These are phyloP conservation scores for Hysterium pulicare DNA, from an alignment of 2,329 filamentous ascomycete genomes.

Conservation along the genomic window DNA sequence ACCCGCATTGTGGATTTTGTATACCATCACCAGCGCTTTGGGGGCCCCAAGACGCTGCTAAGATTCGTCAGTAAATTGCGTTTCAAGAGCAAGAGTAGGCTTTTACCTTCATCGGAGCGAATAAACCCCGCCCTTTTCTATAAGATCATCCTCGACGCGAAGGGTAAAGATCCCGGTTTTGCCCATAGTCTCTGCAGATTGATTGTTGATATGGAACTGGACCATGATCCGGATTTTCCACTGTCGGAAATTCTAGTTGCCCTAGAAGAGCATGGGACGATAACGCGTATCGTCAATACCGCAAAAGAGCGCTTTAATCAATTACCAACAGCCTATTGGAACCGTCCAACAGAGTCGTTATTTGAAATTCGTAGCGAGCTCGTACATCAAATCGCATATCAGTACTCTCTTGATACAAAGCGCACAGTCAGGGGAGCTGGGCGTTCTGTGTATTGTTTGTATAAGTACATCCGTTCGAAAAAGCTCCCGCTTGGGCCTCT, in stretches of 20 bases:
- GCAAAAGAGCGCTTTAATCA: constrained; percentile 16
- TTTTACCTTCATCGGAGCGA: neutral
- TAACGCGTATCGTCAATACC: constrained; percentile 22
- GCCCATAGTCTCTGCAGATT: neutral
- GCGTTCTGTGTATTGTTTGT: constrained; percentile 27
- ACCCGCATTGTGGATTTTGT: neutral
- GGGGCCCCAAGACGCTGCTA: neutral
- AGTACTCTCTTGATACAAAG: constrained; percentile 26
- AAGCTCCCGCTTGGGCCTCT: constrained; percentile 23
- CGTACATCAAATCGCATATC: constrained; percentile 31
- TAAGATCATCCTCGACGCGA: neutral
- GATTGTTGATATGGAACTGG: neutral
- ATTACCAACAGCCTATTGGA: constrained; percentile 22
- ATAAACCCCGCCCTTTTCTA: neutral
- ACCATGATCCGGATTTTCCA: constrained; percentile 3
- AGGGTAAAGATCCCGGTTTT: neutral
- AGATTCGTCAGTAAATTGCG: neutral
- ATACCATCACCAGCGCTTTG: neutral
- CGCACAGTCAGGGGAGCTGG: constrained; percentile 16
- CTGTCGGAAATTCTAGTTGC: neutral
- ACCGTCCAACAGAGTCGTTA: constrained; percentile 12
- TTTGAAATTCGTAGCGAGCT: constrained; percentile 15
- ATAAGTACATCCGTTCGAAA: constrained; percentile 21
- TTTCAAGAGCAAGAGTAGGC: neutral
- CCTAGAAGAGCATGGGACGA: constrained; percentile 8